Base-by-base conservation (phyloP, 169 alveolate genomes). In the Eimeria tenella region DNA sequence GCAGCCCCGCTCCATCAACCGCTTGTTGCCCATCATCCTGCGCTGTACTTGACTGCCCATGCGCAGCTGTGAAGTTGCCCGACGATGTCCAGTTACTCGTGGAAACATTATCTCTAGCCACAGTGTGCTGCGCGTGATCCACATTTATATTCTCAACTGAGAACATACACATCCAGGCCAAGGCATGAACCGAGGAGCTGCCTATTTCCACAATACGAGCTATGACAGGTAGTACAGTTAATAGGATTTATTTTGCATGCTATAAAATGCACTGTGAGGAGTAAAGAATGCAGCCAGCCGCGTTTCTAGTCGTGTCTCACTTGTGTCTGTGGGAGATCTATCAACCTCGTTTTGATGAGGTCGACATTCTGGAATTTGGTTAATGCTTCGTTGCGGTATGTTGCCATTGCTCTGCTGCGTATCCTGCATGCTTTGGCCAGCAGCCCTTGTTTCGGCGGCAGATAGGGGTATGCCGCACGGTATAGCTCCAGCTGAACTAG, bases 21-120 rank as follows among this genome's bases (percentile, higher is more conserved):
- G 90, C 50, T 53, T 56, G 79, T 42, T 79, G 88, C 88, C 60
- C 58, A 49, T 73, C 83, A 5, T 11, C 62, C 7, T 42, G 25
- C 50, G 83, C 62, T 9, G 17, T 42, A 60, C 42, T 23, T 70
- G 53, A 19, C 81, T 70, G 56, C 15, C 50, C 83, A 73, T 25
- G 83, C 19, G 62, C 2, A 49, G 31, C 62, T 49, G 42, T 15
- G 19, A 60, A 25, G 42, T 73, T 11, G 62, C 5, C 50, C 0
- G 58, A 60, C 83, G 62, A 60, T 13, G 42, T 42, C 13, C 13
- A 3, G 83, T 49, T 73, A 23, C 62, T 25, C 15, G 6, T 23
- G 83, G 83, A 42, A 31, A 31, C 42, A 31, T 49, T 42, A 73
- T 42, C 19, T 31, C 42, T 31, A 31, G 53, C 50, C 50, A 60